Base-by-base conservation (phyloP, 2,329 filamentous ascomycete species). In the Fusarium tupiense region DNA sequence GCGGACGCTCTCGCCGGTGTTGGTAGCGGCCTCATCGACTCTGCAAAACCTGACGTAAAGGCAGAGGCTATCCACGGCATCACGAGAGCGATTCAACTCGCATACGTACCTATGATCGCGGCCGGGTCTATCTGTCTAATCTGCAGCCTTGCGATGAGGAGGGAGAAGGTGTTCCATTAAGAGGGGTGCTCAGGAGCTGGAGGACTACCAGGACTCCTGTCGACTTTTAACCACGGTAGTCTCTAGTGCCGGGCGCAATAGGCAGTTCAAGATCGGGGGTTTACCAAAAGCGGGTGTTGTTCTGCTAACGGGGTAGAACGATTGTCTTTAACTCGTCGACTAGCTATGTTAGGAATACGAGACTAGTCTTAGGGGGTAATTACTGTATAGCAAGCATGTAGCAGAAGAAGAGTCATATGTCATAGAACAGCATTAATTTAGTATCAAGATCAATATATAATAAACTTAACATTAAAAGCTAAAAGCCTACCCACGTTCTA, bases 61-160 rank as follows among this genome's bases (percentile, higher is more conserved):
- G 65, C 41, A 17, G 49, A 59, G 14, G 65, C 65, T 35, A 68
- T 65, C 31, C 65, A 68, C 31, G 53, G 54, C 3, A 68, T 68
- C 24, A 68, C 65, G 3, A 65, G 61, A 9, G 65, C 65, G 2
- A 65, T 65, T 1, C 65, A 68, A 49, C 19, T 65, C 20, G 65
- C 65, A 29, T 68, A 68, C 19, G 65, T 68, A 16, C 65, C 65
- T 13, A 65, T 68, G 24, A 68, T 68, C 16, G 65, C 61, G 7
- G 65, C 65, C 6, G 65, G 65, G 1, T 68, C 65, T 8, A 68
- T 68, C 19, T 68, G 65, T 17, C 11, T 68, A 1, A n/a, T 68
- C 2, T 68, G 61, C 46, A 43, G 65, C 6, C 26, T 68, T 1
- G 46, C 29, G 7, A 68, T 68, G 65, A 44, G 26, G 11, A 35